Evolutionary conservation across 1,284 basidiomycete species (phyloP), one percentile per base, ranked within the genome.

Genomic region (Moesziomyces globuligerus): DNA sequence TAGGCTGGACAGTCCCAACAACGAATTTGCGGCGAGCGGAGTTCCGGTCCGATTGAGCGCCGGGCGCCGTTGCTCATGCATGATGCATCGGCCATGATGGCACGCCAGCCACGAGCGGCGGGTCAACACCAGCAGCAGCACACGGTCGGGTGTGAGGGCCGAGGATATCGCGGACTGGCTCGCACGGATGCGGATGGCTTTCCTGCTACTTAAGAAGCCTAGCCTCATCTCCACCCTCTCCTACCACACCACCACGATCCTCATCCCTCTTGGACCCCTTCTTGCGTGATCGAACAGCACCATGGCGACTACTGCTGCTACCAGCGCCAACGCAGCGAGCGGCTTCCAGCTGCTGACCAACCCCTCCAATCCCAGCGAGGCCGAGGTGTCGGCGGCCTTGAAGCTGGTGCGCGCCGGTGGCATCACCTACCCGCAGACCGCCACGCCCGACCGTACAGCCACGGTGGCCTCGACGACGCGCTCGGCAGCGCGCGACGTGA

Each of bases 311-410:
- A 7, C 34, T 34, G 39, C 62, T 37, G 53, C 62, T 20, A 43
- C 41, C 36, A 43, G 40, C 26, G 48, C 48, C 34, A 58, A 66
- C 48, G 62, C 51, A 8, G 40, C 46, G 1, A 55, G 38, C 1
- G 51, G 48, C 36, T 42, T 66, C 40, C 51, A 51, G n/a, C 50
- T 66, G 15, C 44, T 66, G 6, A 38, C 46, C 41, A 61, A 67
- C 49, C 65, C 57, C 0, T 15, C 15, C 48, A 56, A 61, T 10
- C 57, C 64, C 18, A 43, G 48, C 8, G 43, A 51, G 1, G 47
- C 38, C 7, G 51, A 66, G 28, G 29, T 66, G 25, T 24, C 38
- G 11, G 47, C 55, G 9, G 62, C 62, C 1, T 48, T 66, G 39
- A 59, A 59, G 25, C 36, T 66, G 20, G 48, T 66, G n/a, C 62